Evolutionary conservation across 202 grass and related monocot species (phyloP).

Genomic region (Cymbopogon flexuosus): DNA sequence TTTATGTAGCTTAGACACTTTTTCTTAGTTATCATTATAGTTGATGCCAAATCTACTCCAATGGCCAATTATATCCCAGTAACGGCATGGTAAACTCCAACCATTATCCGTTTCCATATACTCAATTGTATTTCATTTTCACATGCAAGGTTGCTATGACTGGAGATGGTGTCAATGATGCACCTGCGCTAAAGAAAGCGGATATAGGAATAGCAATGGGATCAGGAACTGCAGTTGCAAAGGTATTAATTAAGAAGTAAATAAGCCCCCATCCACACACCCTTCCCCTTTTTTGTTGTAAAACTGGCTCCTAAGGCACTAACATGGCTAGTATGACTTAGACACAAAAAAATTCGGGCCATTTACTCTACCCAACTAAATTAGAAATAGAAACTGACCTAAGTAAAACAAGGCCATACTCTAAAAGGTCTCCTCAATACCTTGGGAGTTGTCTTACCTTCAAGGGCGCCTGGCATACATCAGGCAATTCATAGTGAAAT

Average conservation of each 20-base stretch:
- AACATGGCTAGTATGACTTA: neutral
- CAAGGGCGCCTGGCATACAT: neutral
- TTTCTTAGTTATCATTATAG: neutral
- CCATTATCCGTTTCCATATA: neutral
- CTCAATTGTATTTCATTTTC: constrained; percentile 15
- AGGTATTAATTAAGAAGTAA: constrained; percentile 52
- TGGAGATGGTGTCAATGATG: constrained; percentile 99
- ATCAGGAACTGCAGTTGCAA: constrained; percentile 96
- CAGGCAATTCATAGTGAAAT: neutral
- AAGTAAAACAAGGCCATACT: neutral
- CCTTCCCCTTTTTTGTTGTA: neutral
- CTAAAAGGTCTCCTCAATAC: neutral
- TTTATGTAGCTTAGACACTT: neutral
- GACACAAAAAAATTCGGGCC: neutral
- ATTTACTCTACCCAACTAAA: neutral
- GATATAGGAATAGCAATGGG: constrained; percentile 99
- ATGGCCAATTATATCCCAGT: neutral
- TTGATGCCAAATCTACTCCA: constrained; percentile 1
- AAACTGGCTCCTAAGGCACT: neutral
- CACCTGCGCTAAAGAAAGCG: constrained; percentile 95
- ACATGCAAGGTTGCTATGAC: constrained; percentile 92
- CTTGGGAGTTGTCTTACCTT: neutral
- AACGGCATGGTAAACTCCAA: neutral
- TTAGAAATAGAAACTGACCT: neutral
- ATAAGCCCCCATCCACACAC: neutral